Evolutionary conservation across 2,329 filamentous ascomycete genomes (phyloP), one percentile per base, ranked within the genome.

Genomic region (Fusarium gaditjirri): DNA sequence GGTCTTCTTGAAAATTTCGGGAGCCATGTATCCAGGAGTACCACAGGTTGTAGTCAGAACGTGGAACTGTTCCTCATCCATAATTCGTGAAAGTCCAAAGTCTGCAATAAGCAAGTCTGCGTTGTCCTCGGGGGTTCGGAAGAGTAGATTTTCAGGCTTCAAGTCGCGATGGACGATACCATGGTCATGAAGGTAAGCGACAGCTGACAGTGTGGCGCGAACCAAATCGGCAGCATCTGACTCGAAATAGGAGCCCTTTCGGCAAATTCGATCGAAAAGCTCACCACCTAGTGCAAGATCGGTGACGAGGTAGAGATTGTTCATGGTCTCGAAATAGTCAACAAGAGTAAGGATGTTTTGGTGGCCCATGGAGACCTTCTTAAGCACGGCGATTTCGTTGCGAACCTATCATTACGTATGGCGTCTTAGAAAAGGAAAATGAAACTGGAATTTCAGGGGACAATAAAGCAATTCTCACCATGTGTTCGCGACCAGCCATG

Each of bases 241-340:
- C 84, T 99, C 96, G 85, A 97, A 98, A 86, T 99, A 99, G 68
- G 94, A 97, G 74, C 96, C 96, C 85, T 99, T 99, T 73, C 96
- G 93, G 83, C 96, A 99, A 82, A 99, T 99, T 76, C 96, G 94
- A 82, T 99, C 96, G 81, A 99, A 99, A 21, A 99, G 90, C 83
- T 99, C 96, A 76, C 96, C 96, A 72, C 96, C 96, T 23, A 98
- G 91, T 23, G 96, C 96, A 36, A 99, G 92, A 79, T 99, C 96
- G 46, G 96, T 98, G 56, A 99, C 96, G 41, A 99, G 91, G 82
- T 99, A 99, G 74, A 99, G 89, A 83, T 99, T 99, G 85, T 99
- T 98, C 93, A 98, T 97, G 11, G 96, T 99, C 85, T 99, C 96
- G 80, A 99, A 99, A 84, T 98, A 99, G 85, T 99, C 96, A 77